Evolutionary conservation across 2,329 filamentous ascomycete genomes (phyloP).

Genomic region (Pseudocercospora pini-densiflorae): DNA sequence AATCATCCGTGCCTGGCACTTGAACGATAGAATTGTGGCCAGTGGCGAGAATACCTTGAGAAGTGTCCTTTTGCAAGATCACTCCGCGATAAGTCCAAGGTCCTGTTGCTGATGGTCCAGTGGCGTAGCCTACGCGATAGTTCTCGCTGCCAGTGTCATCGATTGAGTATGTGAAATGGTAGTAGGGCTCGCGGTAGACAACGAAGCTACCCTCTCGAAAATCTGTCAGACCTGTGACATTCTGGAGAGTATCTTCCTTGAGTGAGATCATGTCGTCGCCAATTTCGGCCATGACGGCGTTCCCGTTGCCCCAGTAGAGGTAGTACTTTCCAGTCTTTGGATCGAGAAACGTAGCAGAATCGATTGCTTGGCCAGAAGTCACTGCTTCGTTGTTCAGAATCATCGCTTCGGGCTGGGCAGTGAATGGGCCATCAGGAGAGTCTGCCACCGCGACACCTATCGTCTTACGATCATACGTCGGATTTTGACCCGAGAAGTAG

Average conservation of each 20-base stretch:
- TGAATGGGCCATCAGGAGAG: constrained; percentile 35
- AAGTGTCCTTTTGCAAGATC: constrained; percentile 49
- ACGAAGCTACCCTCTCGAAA: constrained; percentile 54
- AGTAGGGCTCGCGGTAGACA: constrained; percentile 51
- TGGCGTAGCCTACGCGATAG: constrained; percentile 56
- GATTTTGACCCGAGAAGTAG: constrained; percentile 39
- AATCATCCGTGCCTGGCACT: constrained; percentile 54
- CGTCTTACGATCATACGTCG: constrained; percentile 35
- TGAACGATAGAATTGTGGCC: constrained; percentile 54
- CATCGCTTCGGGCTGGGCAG: constrained; percentile 32
- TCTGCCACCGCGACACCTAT: constrained; percentile 36
- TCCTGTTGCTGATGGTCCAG: constrained; percentile 43
- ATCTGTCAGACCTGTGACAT: constrained; percentile 45
- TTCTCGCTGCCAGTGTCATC: constrained; percentile 53
- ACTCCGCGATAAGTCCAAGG: constrained; percentile 54
- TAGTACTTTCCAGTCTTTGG: constrained; percentile 34
- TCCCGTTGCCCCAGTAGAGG: constrained; percentile 46
- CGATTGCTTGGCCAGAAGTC: constrained; percentile 35
- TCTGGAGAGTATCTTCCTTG: constrained; percentile 42
- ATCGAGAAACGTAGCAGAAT: constrained; percentile 35
- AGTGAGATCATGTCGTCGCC: constrained; percentile 54
- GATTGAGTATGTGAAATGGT: constrained; percentile 56
- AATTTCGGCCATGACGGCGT: constrained; percentile 49
- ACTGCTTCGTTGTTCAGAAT: constrained; percentile 35
- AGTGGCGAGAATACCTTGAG: constrained; percentile 51